A percentile compares a stretch with the other conserved stretches of the same genome.
Evolutionary conservation across 495 filamentous ascomycete species (phyloP).

Genomic region (Talaromyces liani): DNA sequence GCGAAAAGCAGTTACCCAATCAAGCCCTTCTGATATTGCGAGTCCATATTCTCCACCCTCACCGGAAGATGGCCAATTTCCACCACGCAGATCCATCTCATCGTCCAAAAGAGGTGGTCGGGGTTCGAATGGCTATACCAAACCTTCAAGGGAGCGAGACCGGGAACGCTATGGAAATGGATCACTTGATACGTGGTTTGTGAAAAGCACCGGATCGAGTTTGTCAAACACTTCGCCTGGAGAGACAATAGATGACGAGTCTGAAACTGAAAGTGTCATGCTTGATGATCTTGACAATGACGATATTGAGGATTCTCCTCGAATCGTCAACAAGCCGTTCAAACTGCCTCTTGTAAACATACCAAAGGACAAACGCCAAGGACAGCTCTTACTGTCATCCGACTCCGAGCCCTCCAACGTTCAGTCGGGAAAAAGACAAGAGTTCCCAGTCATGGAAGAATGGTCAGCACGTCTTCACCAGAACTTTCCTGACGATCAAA

Average conservation of each 20-base stretch:
- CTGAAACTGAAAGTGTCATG: slow-evolving; percentile 5
- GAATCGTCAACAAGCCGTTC: background rate
- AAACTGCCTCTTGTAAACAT: background rate
- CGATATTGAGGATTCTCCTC: background rate
- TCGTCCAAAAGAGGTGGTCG: background rate
- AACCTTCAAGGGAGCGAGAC: slow-evolving; percentile 20
- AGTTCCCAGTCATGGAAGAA: slow-evolving; percentile 31
- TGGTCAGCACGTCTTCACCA: slow-evolving; percentile 31
- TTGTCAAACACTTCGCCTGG: background rate
- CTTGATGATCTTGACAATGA: slow-evolving; percentile 1
- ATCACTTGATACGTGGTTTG: slow-evolving; percentile 34
- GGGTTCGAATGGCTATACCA: background rate
- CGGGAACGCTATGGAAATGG: slow-evolving; percentile 31
- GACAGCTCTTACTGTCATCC: background rate
- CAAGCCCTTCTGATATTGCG: background rate
- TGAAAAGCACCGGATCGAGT: slow-evolving; percentile 7
- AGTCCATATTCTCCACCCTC: background rate
- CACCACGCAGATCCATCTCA: background rate
- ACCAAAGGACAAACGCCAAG: background rate
- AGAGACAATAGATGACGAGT: background rate
- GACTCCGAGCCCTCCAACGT: background rate
- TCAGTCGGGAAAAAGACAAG: slow-evolving; percentile 18
- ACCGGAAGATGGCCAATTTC: background rate
- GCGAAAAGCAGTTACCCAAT: background rate
- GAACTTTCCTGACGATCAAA: background rate